A percentile compares a stretch with the other conserved stretches of the same genome.
phyloP scores from a whole-genome alignment of 2,329 filamentous ascomycete genomes.

The Pyricularia grisea region DNA sequence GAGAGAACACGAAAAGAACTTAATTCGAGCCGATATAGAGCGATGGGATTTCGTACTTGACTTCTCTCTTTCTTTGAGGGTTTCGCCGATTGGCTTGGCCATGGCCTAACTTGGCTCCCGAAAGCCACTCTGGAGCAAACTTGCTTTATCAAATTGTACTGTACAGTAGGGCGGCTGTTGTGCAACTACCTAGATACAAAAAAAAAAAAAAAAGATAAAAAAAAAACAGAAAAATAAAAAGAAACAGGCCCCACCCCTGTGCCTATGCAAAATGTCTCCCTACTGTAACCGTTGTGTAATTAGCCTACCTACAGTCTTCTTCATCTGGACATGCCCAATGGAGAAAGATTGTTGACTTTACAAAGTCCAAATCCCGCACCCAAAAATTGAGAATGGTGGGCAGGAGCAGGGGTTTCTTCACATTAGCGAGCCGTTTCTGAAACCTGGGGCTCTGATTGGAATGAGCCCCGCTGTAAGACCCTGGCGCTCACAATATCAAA shows the following conservation, averaged over 20 bases:
- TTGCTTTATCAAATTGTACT: neutral
- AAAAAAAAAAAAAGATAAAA: too few relatives aligned
- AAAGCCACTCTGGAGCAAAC: neutral
- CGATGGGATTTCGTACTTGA: neutral
- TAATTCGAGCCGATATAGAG: neutral
- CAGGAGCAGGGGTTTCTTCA: neutral
- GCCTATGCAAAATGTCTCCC: neutral
- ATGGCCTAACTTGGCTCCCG: too few relatives aligned
- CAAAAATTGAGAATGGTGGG: neutral
- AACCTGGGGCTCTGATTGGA: constrained; percentile 5
- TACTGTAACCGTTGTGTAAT: neutral
- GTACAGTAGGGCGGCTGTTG: neutral
- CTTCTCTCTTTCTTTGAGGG: neutral
- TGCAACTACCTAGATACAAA: too few relatives aligned
- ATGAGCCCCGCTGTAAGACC: constrained; percentile 1
- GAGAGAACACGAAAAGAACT: neutral
- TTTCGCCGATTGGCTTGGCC: too few relatives aligned
- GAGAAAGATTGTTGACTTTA: neutral
- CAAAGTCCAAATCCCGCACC: neutral
- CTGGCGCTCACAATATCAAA: neutral
- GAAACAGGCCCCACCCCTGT: neutral
- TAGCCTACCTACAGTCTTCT: neutral
- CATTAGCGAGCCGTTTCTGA: neutral
- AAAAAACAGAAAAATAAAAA: too few relatives aligned
- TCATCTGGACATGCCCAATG: neutral